Evolutionary conservation across 208 protist genomes (phyloP), one percentile per base, ranked within the genome.

Genomic region (Trypanosomatidae sp.): DNA sequence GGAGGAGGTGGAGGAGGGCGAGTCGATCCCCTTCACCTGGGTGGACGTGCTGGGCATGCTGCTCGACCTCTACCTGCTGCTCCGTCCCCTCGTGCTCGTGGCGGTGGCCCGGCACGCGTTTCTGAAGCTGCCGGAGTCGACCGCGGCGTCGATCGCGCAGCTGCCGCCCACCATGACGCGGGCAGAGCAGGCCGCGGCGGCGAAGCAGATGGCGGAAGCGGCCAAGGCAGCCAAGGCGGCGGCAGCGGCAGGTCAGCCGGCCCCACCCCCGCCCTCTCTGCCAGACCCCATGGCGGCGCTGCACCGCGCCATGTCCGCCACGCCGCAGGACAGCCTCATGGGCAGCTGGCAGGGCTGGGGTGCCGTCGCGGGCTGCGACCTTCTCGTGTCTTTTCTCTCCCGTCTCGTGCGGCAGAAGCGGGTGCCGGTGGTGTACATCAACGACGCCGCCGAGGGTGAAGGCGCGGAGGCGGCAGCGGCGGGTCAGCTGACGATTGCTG

Each of bases 371-470:
- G 80, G 74, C 36, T 65, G 85, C n/a, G 91, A 96, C 73, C n/a
- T 76, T 2, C 12, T 90, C 43, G 83, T 91, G 15, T 60, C 77
- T 19, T 46, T 90, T 28, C 43, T 91, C 22, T 60, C 91, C 7
- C 85, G 86, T 39, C 79, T 89, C 47, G 88, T 95, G 56, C 79
- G 81, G 12, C 76, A 66, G 58, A 68, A 82, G 59, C 91, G 91
- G 55, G 86, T 92, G 58, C 91, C 91, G 4, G 82, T 93, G 41
- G 87, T 95, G 41, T 90, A 88, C 79, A 91, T 93, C 55, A 82
- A 78, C 55, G 69, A 77, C 62, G 59, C 50, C 60, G 62, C 50
- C 28, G n/a, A n/a, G n/a, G 46, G 69, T 5, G 60, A 59, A 44
- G 58, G 60, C 47, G 71, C 71, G 2, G 59, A 59, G 22, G 72